Evolutionary conservation across 2,329 filamentous ascomycete genomes (phyloP), one percentile per base, ranked within the genome.

Genomic region (Alternaria angustiovoidea): DNA sequence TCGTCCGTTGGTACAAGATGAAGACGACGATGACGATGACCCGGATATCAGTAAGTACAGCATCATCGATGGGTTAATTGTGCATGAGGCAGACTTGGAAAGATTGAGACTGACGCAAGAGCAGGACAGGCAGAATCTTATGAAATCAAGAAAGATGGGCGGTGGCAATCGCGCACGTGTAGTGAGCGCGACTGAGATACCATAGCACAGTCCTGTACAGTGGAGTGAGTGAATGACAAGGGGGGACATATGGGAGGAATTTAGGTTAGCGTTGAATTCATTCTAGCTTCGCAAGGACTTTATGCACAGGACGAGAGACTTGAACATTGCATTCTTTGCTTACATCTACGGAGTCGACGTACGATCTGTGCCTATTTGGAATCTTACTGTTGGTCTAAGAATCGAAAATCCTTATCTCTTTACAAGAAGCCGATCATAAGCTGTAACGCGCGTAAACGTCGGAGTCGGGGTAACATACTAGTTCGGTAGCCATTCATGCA

Each of bases 11-110:
- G 30, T 47, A 5, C 6, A 18, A 7, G 41, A 54, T 22, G 51
- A 46, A 30, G 11, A 55, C 20, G n/a, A 51, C 18, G 32, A 56
- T 7, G 60, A 64, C 18, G 32, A 56, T 7, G 62, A 65, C 2
- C 22, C 55, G n/a, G 60, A 62, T 24, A 61, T 57, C 2, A 59
- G 64, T 61, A 53, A 65, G 54, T 64, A 65, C 22, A 41, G n/a
- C 16, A 38, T 52, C 11, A 14, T 59, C 22, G 30, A 59, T 22
- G 60, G 58, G 30, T 14, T 59, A n/a, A 53, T 65, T 26, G 5
- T 66, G 11, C 22, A 54, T 47, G 41, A 41, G 7, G n/a, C 41
- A 5, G n/a, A 39, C 14, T 38, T 47, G 6, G 26, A 22, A 26
- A 26, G n/a, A n/a, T 5, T 32, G n/a, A 51, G 34, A 18, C 55